Conservation (phyloP, 75 land plant genomes). For the Chamaecyparis obtusa region DNA sequence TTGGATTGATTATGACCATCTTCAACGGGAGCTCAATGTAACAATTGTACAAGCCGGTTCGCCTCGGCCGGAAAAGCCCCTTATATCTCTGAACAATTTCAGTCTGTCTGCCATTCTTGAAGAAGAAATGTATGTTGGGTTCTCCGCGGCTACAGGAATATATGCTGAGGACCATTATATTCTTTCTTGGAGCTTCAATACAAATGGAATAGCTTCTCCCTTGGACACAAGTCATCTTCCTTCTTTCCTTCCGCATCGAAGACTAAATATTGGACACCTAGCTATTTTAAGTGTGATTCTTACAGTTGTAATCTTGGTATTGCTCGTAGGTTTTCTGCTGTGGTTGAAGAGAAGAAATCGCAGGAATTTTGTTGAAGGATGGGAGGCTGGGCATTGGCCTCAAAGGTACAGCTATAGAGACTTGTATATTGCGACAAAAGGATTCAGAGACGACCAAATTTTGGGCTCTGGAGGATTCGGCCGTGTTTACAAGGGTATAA, state of each 20-base stretch:
- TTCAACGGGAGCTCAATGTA: background rate
- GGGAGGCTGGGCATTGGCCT: slow-evolving; percentile 18
- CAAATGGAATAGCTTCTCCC: background rate
- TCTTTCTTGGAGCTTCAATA: background rate
- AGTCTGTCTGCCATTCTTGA: background rate
- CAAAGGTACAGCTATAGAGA: slow-evolving; percentile 19
- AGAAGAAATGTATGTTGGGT: slow-evolving; percentile 1
- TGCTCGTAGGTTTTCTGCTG: too few species aligned
- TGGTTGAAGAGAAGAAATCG: background rate
- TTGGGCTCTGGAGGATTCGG: slow-evolving; percentile 24
- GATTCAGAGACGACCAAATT: slow-evolving; percentile 10
- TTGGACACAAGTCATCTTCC: background rate
- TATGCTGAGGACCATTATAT: background rate
- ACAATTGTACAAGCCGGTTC: background rate
- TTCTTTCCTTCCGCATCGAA: background rate
- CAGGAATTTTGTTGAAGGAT: slow-evolving; percentile 11
- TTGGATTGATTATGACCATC: background rate
- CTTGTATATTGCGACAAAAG: slow-evolving; percentile 8
- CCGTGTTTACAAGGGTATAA: slow-evolving; percentile 22
- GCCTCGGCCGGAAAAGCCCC: background rate
- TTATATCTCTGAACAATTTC: background rate
- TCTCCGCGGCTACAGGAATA: background rate
- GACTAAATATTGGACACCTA: too few species aligned
- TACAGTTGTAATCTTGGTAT: background rate
- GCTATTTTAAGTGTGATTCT: background rate